Evolutionary conservation across 805 yeast species (phyloP).

Genomic region (Candida nemodendra): DNA sequence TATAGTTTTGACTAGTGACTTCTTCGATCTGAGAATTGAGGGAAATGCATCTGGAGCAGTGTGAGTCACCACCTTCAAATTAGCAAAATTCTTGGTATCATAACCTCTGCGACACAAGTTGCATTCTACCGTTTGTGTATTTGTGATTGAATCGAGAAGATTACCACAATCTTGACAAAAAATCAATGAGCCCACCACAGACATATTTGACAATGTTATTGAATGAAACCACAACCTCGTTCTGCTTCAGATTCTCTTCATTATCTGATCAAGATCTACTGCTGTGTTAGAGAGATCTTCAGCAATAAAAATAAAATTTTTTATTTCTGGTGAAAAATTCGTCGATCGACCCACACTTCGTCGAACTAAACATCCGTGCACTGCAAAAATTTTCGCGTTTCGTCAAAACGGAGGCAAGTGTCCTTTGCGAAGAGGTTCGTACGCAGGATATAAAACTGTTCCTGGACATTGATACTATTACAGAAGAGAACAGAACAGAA

Average conservation of each 20-base stretch:
- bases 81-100: constrained; percentile 53
- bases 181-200: constrained; percentile 92
- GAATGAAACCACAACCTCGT: too few species aligned
- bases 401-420: neutral
- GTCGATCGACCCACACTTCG: too few species aligned
- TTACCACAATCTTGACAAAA: constrained; percentile 94
- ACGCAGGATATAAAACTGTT: too few species aligned
- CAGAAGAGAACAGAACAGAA: too few species aligned
- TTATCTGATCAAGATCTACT: too few species aligned
- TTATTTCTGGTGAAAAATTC: too few species aligned
- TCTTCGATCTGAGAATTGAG: constrained; percentile 71
- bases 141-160: constrained; percentile 67
- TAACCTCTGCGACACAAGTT: constrained; percentile 45
- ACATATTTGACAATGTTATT: too few species aligned
- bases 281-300: too few species aligned
- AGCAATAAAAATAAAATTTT: too few species aligned
- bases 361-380: constrained; percentile 1
- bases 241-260: too few species aligned
- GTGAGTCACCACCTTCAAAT: constrained; percentile 80
- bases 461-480: too few species aligned
- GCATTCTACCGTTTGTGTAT: constrained; percentile 54
- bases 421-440: neutral
- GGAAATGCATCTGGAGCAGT: constrained; percentile 95
- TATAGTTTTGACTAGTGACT: constrained; percentile 87
- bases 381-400: neutral